Evolutionary conservation across 129 eudicot genomes (phyloP).

Genomic region (Centella asiatica): DNA sequence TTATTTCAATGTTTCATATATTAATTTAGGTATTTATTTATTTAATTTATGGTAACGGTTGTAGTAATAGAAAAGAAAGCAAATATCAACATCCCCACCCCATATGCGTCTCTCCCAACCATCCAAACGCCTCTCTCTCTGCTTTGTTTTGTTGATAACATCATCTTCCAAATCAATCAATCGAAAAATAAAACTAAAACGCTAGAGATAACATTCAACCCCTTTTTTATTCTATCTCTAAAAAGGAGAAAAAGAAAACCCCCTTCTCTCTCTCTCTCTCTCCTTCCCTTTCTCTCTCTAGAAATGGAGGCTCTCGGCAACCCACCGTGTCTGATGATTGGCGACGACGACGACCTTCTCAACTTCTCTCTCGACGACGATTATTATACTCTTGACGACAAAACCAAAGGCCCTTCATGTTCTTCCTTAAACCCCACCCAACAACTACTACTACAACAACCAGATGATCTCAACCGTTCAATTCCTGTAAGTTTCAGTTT

Average conservation of each 20-base stretch:
- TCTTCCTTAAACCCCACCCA: constrained; percentile 15
- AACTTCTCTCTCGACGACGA: constrained; percentile 60
- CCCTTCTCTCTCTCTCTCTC: not conserved
- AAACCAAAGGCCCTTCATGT: constrained; percentile 23
- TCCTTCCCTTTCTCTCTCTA: constrained; percentile 1
- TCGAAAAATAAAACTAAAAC: not conserved
- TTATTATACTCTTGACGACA: constrained; percentile 24
- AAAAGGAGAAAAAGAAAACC: not conserved
- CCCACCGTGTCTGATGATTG: constrained; percentile 34
- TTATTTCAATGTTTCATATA: not conserved
- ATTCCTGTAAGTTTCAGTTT: constrained; percentile 46
- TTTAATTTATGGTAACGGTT: not conserved
- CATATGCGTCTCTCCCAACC: constrained; percentile 2
- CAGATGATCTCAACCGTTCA: constrained; percentile 24
- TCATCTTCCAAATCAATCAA: no score
- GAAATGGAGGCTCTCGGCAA: constrained; percentile 41
- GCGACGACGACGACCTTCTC: constrained; percentile 80
- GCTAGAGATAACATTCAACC: not conserved
- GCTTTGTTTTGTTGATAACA: no score
- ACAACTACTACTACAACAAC: constrained; percentile 7
- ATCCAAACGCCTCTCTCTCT: not conserved
- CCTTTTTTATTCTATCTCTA: not conserved
- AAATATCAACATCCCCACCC: constrained; percentile 2
- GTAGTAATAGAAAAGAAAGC: not conserved
- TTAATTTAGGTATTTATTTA: not conserved